Percentiles rank a stretch among this genome's conserved stretches.
Conservation (phyloP, 306 rosid genomes). For the Dryas alaskensis region DNA sequence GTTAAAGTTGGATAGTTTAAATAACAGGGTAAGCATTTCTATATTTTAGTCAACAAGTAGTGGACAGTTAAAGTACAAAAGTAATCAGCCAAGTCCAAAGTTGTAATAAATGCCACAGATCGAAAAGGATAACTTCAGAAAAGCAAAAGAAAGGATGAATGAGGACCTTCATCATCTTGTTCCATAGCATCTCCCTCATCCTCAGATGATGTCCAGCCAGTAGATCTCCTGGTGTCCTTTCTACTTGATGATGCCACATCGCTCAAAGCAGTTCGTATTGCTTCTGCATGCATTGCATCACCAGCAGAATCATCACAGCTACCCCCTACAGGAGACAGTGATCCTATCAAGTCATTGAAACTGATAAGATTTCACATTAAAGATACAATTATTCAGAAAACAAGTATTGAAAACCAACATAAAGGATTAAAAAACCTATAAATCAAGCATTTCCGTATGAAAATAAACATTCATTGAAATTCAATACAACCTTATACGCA, state of each 20-base stretch:
- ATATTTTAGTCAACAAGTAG: not conserved
- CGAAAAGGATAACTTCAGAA: not conserved
- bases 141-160: not conserved
- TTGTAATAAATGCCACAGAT: not conserved
- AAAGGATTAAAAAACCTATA: not conserved
- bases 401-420: not conserved
- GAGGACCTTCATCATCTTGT: conserved; percentile 76
- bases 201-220: conserved; percentile 93
- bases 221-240: conserved; percentile 34
- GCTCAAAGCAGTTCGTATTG: conserved; percentile 72
- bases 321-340: conserved; percentile 66
- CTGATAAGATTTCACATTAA: conserved; percentile 9
- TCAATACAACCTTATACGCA: not conserved
- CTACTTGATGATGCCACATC: conserved; percentile 80
- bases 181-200: conserved; percentile 85
- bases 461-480: too few relatives aligned
- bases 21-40: not conserved
- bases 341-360: conserved; percentile 43
- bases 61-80: not conserved
- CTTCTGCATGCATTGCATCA: conserved; percentile 61
- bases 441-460: not conserved
- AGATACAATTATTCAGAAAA: not conserved
- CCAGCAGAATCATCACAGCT: conserved; percentile 60
- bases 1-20: not conserved
- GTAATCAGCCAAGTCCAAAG: conserved; percentile 5